phyloP scores from a whole-genome alignment of 768 basidiomycete genomes.

The Pleurotus sapidus region DNA sequence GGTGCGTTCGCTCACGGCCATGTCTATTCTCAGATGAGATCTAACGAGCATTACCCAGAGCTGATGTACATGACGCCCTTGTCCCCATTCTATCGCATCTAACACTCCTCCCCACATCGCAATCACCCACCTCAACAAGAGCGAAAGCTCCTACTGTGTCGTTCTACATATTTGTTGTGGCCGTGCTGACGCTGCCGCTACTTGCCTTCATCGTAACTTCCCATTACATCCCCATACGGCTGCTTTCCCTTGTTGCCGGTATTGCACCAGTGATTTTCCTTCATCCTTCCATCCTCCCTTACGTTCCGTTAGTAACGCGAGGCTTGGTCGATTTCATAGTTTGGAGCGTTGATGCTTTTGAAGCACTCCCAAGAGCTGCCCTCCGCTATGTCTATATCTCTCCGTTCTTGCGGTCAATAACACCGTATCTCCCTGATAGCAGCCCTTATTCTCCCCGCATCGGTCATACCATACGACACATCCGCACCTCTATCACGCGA shows the following conservation, averaged over 20 bases:
- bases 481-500: conserved; percentile 28
- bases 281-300: conserved; percentile 41
- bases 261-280: conserved; percentile 49
- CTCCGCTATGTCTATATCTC: background rate
- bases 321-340: background rate
- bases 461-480: conserved; percentile 1
- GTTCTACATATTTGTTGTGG: conserved; percentile 22
- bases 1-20: conserved; percentile 42
- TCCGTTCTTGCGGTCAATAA: background rate
- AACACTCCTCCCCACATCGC: conserved; percentile 33
- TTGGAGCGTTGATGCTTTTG: background rate
- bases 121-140: conserved; percentile 13
- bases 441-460: background rate
- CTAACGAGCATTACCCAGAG: conserved; percentile 31
- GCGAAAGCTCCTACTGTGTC: conserved; percentile 29
- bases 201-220: conserved; percentile 44
- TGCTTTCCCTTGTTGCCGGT: conserved; percentile 44
- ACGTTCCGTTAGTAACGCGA: conserved; percentile 23
- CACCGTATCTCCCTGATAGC: background rate
- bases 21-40: background rate
- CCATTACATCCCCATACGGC: conserved; percentile 45
- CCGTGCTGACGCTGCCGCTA: conserved; percentile 49
- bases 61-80: conserved; percentile 56
- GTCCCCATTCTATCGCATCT: conserved; percentile 49
- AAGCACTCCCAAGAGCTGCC: too few relatives aligned